phyloP scores from a whole-genome alignment of 169 alveolate genomes.

The Plasmodium gonderi region DNA sequence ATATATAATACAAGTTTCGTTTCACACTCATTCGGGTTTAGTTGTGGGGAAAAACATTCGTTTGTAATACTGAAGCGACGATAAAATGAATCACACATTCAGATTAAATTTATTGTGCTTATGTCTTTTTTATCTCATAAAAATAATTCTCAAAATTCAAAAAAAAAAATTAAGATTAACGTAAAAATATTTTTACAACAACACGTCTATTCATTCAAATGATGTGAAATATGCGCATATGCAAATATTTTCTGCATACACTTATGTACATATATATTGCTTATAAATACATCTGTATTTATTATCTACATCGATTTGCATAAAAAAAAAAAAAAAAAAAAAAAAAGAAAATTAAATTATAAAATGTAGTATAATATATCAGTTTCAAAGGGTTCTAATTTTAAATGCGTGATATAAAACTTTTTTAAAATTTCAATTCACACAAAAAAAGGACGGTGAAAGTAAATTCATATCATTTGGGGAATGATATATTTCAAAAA shows the following conservation, averaged over 20 bases:
- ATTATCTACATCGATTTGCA: no score
- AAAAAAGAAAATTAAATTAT: neutral
- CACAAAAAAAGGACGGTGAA: neutral
- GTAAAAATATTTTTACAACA: conserved; percentile 7
- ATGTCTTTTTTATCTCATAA: neutral
- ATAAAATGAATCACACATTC: neutral
- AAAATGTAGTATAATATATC: neutral
- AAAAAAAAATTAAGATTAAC: conserved; percentile 3
- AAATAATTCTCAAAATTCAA: neutral
- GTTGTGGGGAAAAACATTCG: neutral
- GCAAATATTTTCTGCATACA: neutral
- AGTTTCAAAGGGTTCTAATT: neutral
- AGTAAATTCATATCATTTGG: neutral
- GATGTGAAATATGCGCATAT: neutral
- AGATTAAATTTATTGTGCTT: neutral
- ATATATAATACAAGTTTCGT: neutral
- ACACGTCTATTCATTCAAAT: neutral
- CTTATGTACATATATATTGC: neutral
- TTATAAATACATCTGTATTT: neutral
- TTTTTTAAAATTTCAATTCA: conserved; percentile 3
- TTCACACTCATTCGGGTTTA: neutral
- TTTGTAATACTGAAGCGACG: neutral
- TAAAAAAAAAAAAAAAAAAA: neutral
- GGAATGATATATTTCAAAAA: neutral
- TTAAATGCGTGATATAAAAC: neutral